phyloP scores from a whole-genome alignment of 306 rosid species.

The Calophaca sinica region DNA sequence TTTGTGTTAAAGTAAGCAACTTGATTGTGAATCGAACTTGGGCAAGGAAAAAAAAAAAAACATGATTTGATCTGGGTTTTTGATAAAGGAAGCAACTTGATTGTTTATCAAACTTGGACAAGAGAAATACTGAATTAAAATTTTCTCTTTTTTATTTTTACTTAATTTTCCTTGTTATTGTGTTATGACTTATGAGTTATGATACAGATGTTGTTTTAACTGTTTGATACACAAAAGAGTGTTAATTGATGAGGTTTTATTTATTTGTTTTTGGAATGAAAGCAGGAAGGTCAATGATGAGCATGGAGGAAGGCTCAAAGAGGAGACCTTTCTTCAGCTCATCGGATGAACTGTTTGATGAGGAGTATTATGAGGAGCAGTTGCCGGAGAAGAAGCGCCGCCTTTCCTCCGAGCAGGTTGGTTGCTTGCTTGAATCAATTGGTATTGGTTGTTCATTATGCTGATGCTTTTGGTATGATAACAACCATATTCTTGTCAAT shows the following conservation, averaged over 20 bases:
- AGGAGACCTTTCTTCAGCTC: constrained; percentile 84
- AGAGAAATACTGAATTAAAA: neutral
- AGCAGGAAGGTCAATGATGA: constrained; percentile 71
- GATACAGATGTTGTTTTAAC: neutral
- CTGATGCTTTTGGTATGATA: neutral
- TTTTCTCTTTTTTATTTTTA: neutral
- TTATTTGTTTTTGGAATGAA: constrained; percentile 22
- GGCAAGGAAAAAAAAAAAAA: neutral
- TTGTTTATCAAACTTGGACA: constrained; percentile 31
- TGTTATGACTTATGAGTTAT: neutral
- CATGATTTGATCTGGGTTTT: constrained; percentile 23
- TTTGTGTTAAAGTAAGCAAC: constrained; percentile 37
- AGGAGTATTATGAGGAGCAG: constrained; percentile 92
- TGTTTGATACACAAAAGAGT: constrained; percentile 20
- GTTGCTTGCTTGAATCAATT: constrained; percentile 7
- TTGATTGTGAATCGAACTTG: constrained; percentile 40
- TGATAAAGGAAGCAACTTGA: constrained; percentile 42
- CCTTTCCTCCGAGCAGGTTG: constrained; percentile 90
- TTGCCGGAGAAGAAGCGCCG: constrained; percentile 97
- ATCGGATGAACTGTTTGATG: constrained; percentile 80
- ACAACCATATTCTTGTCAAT: constrained; percentile 33
- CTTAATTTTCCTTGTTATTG: neutral
- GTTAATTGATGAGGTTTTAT: constrained; percentile 26
- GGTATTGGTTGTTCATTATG: constrained; percentile 22
- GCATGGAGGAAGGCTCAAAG: constrained; percentile 81